These are phyloP conservation scores for Pleurotus salmoneostramineus DNA, from an alignment of 768 basidiomycete species.

Conservation along the genomic window DNA sequence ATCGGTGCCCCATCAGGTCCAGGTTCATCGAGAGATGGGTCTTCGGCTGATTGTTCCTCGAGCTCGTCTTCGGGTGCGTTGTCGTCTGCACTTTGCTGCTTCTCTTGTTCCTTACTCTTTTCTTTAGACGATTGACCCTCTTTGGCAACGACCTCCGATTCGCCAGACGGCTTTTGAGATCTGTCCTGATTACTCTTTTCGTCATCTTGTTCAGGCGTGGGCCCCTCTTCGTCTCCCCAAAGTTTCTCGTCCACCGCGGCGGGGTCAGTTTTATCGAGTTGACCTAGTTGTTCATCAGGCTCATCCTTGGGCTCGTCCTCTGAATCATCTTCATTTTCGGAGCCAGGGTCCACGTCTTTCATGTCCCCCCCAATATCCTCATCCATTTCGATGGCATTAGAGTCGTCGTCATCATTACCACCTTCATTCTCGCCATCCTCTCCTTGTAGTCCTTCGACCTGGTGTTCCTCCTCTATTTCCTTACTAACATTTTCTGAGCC, in stretches of 20 bases:
- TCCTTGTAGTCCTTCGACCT: slow-evolving; percentile 88
- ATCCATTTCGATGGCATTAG: slow-evolving; percentile 86
- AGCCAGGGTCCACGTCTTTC: slow-evolving; percentile 74
- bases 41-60: slow-evolving; percentile 9
- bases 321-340: slow-evolving; percentile 46
- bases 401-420: slow-evolving; percentile 48
- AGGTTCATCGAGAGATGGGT: slow-evolving; percentile 22
- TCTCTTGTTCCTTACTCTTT: slow-evolving; percentile 25
- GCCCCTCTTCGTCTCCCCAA: slow-evolving; percentile 83
- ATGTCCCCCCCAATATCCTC: slow-evolving; percentile 85
- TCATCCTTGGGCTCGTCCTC: slow-evolving; percentile 55
- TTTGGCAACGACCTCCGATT: slow-evolving; percentile 78
- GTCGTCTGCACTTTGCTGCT: slow-evolving; percentile 20
- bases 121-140: slow-evolving; percentile 31
- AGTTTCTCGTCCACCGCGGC: slow-evolving; percentile 91
- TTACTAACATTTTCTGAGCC: slow-evolving; percentile 88
- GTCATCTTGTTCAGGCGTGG: slow-evolving; percentile 47
- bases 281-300: slow-evolving; percentile 79
- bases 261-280: slow-evolving; percentile 81
- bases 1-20: slow-evolving; percentile 61
- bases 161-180: slow-evolving; percentile 41
- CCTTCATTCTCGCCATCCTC: slow-evolving; percentile 48
- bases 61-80: slow-evolving; percentile 15
- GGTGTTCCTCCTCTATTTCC: slow-evolving; percentile 94
- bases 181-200: slow-evolving; percentile 61